Base-by-base conservation (phyloP, 306 rosid species). In the Quercus berberidifolia region DNA sequence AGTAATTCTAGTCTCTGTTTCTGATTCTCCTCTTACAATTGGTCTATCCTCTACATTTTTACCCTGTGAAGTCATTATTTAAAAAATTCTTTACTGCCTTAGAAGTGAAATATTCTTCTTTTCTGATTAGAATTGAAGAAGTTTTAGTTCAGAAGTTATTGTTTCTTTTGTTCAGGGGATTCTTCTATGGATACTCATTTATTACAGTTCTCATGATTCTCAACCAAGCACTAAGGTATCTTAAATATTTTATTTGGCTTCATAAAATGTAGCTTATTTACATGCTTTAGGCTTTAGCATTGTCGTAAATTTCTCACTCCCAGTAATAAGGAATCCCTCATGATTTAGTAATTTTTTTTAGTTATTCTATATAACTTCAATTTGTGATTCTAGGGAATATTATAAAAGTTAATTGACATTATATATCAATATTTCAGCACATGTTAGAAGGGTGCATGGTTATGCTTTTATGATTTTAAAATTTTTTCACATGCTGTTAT, bases 171-270 rank as follows among this genome's bases (percentile, higher is more conserved):
- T 85, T 82, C 85, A 92, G 99, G 95, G 97, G 99, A 71, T 92
- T 94, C 86, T 91, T 92, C 86, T 90, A 92, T 77, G 99, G 97
- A 68, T 94, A 94, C 86, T 87, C 97, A 5, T 85, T 91, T 78
- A 87, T 94, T 77, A 92, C 95, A 5, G 87, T 91, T 80, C 85
- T 92, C 74, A 94, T 92, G 99, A 94, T 94, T 85, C 73, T 92
- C 83, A 94, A 94, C 80, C 99, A 94, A 64, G 97, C 95, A 74
- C 95, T 94, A 79, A 92, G 97, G 97, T 94, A 86, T 52, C 33
- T 74, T 81, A 31, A 57, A 13, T 78, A 74, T 54, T 73, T 20
- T 80, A 64, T 69, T 46, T 23, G 73, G 55, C 41, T 59, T 76
- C 58, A 58, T 79, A 28, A 57, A 19, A 76, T 7, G 46, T 65